Percentiles rank a stretch among this genome's conserved stretches.
Evolutionary conservation across 768 basidiomycete species (phyloP).

Genomic region (Panellus pusillus): DNA sequence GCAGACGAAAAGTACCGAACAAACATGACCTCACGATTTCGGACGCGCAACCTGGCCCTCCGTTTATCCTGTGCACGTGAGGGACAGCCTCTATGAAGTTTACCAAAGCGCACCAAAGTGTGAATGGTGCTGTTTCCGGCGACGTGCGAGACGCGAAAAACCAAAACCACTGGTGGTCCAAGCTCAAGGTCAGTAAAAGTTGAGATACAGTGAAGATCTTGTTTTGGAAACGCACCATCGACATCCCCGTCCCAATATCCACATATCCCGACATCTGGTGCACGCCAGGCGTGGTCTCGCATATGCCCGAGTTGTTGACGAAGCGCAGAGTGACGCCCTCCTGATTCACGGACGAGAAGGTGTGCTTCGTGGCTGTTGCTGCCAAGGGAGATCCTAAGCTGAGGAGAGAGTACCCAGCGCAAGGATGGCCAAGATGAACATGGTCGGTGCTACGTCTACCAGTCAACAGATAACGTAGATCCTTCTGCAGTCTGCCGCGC

Average conservation of each 20-base stretch:
- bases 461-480: no score
- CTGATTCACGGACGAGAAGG: constrained; percentile 17
- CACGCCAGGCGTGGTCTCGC: constrained; percentile 53
- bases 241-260: constrained; percentile 49
- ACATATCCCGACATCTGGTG: constrained; percentile 52
- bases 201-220: no score
- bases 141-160: constrained; percentile 65
- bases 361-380: neutral
- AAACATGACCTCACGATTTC: constrained; percentile 43
- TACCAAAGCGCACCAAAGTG: constrained; percentile 48
- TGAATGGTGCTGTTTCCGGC: constrained; percentile 64
- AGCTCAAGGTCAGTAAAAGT: neutral
- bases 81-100: neutral
- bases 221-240: no score
- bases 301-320: constrained; percentile 49
- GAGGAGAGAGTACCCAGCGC: constrained; percentile 2
- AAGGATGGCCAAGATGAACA: constrained; percentile 12
- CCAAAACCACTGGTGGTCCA: constrained; percentile 62
- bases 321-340: constrained; percentile 21
- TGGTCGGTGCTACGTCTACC: neutral
- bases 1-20: neutral
- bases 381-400: neutral
- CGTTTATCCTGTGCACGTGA: constrained; percentile 29
- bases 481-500: no score
- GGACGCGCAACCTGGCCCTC: constrained; percentile 62